These are phyloP conservation scores for Colletotrichum higginsianum DNA, from an alignment of 2,329 filamentous ascomycete genomes.

Conservation along the genomic window DNA sequence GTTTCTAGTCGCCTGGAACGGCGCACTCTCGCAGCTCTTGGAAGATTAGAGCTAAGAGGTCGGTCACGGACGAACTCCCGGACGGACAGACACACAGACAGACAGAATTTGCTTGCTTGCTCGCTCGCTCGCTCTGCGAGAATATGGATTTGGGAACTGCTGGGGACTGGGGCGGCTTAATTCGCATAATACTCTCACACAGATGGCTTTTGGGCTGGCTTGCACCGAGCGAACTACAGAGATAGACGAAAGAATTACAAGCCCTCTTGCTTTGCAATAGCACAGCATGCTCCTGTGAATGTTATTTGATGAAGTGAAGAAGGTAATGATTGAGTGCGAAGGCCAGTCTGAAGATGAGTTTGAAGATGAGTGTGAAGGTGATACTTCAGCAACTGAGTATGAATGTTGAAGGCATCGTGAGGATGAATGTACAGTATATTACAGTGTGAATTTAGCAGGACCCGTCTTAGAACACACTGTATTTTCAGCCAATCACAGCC, in stretches of 20 bases:
- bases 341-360: no score
- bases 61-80: background rate
- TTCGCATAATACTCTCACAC: slow-evolving; percentile 7
- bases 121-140: background rate
- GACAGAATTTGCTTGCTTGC: background rate
- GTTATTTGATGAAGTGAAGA: no score
- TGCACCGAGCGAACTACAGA: background rate
- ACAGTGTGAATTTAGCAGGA: background rate
- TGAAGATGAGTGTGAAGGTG: background rate
- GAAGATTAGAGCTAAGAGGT: slow-evolving; percentile 26
- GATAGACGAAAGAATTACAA: slow-evolving; percentile 11
- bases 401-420: background rate
- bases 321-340: no score
- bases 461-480: fast-evolving
- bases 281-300: no score
- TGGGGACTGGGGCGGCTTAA: background rate
- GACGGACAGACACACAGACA: background rate
- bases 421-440: background rate
- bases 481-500: background rate
- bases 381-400: background rate
- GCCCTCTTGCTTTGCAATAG: background rate
- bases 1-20: slow-evolving; percentile 28
- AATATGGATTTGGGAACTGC: background rate
- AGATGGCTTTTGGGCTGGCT: slow-evolving; percentile 16
- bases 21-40: slow-evolving; percentile 27